Base-by-base conservation (phyloP, 1,284 basidiomycete genomes). In the Cutaneotrichosporon cutaneum region DNA sequence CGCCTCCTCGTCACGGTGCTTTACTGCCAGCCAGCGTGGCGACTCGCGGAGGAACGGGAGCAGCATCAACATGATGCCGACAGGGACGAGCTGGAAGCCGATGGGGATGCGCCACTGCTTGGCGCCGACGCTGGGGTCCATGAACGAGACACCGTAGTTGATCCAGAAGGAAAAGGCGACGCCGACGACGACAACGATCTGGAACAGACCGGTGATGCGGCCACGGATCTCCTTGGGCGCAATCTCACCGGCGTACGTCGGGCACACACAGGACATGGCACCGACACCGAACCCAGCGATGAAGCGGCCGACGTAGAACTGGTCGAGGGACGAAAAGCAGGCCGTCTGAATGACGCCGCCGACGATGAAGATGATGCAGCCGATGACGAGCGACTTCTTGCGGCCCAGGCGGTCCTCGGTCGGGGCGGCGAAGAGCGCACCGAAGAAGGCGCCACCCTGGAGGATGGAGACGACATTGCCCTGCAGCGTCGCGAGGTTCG, bases 221-320 rank as follows among this genome's bases (percentile, higher is more conserved):
- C 82, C 73, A 85, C 85, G 81, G 54, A 86, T 88, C 32, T 88
- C 83, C 73, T 90, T 90, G 6, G 90, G 90, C 0, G 86, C 84
- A 72, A 89, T 90, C 75, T 91, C 90, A 1, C 87, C 87, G 2
- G 90, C 88, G 70, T 85, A 91, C 0, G 89, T 85, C 10, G 90
- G 90, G 10, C 85, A 83, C 6, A 86, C 77, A 4, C 82, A 82
- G 1, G 82, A 83, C 54, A 85, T 82, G 48, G 72, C 42, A 62
- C 72, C 88, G 56, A 90, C 85, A 27, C 88, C 88, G 26, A 90
- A 60, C 62, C 88, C 88, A 53, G 83, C 81, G 54, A 90, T 80
- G 54, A 90, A 86, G 56, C 90, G 86, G n/a, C 90, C 89, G 50
- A 63, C 60, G 45, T 64, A 62, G 48, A 60, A 61, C 61, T 67